Percentiles rank a stretch among this genome's conserved stretches.
These are phyloP conservation scores for Leccinum insolens DNA, from an alignment of 1,284 basidiomycete genomes.

Conservation along the genomic window DNA sequence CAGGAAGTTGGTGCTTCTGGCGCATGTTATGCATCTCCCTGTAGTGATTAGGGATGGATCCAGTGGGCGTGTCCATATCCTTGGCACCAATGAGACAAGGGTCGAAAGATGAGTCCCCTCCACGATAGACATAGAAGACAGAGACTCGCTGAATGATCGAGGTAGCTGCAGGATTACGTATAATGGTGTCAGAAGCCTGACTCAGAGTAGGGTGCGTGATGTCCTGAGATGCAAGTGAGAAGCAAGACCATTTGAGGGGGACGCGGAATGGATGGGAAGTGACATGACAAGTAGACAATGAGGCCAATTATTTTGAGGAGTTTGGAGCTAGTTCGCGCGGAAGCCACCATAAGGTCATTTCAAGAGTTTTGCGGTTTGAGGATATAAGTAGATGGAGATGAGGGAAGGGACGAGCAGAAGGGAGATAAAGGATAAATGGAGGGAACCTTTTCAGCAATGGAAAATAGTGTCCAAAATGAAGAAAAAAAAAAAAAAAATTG, in stretches of 20 bases:
- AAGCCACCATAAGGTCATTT: not conserved
- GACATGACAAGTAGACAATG: not conserved
- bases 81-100: too few relatives aligned
- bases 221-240: not conserved
- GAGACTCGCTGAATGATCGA: too few relatives aligned
- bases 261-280: not conserved
- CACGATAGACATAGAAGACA: too few relatives aligned
- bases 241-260: not conserved
- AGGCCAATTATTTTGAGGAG: not conserved
- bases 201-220: too few relatives aligned
- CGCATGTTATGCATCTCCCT: too few relatives aligned
- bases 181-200: too few relatives aligned
- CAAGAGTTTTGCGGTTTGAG: not conserved
- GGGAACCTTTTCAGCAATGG: not conserved
- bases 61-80: too few relatives aligned
- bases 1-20: not conserved
- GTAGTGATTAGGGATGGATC: too few relatives aligned
- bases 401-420: not conserved
- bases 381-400: not conserved
- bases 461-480: not conserved
- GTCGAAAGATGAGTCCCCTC: too few relatives aligned
- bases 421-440: not conserved
- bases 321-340: not conserved
- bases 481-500: too few relatives aligned
- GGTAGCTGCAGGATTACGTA: too few relatives aligned